These are phyloP conservation scores for Leccinum pallidistipes DNA, from an alignment of 1,284 basidiomycete genomes.

Conservation along the genomic window DNA sequence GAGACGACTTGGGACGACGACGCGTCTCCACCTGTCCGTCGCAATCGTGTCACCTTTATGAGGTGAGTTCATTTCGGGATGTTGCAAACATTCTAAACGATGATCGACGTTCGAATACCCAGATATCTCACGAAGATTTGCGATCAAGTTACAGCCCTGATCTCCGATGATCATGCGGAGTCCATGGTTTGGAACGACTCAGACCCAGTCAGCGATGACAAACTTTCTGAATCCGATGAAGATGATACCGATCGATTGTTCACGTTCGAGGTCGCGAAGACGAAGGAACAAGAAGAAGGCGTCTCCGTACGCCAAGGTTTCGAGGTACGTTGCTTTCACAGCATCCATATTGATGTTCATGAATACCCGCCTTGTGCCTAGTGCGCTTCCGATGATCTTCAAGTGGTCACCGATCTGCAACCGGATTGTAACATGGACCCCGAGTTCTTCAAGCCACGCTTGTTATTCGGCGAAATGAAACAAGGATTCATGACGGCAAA, in stretches of 20 bases:
- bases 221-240: constrained; percentile 32
- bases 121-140: constrained; percentile 58
- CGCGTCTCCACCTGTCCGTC: constrained; percentile 44
- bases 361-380: neutral
- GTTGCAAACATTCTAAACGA: neutral
- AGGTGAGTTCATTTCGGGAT: constrained; percentile 36
- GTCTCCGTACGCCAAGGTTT: constrained; percentile 45
- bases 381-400: constrained; percentile 23
- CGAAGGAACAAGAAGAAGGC: constrained; percentile 57
- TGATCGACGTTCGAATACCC: neutral
- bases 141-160: constrained; percentile 50
- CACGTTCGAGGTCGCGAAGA: constrained; percentile 57
- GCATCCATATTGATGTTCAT: neutral
- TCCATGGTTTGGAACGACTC: constrained; percentile 44
- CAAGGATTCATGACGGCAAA: constrained; percentile 35
- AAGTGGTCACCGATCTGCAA: constrained; percentile 8
- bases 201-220: constrained; percentile 31
- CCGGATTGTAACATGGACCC: constrained; percentile 27
- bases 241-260: constrained; percentile 50
- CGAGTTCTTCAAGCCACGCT: constrained; percentile 27
- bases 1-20: constrained; percentile 58
- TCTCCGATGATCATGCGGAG: constrained; percentile 46
- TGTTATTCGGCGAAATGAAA: constrained; percentile 37
- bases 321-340: constrained; percentile 28
- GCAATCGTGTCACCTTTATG: constrained; percentile 62